These are phyloP conservation scores for Podila epicladia DNA, from an alignment of 192 early-diverging fungal genomes.

Conservation along the genomic window DNA sequence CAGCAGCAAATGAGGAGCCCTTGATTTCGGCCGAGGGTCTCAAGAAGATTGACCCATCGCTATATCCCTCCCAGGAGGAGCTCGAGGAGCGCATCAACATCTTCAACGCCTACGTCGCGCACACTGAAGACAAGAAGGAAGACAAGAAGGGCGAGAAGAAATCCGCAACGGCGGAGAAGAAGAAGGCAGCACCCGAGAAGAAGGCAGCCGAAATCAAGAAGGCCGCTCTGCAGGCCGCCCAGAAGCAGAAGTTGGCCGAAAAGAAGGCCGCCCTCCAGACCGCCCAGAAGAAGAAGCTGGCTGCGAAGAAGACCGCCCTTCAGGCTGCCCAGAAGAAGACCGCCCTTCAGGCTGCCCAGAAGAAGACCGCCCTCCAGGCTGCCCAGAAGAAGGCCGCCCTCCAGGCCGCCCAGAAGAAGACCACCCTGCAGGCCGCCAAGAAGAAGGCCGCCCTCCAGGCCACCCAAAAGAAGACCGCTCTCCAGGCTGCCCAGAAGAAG, in stretches of 20 bases:
- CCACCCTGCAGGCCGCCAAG: neutral
- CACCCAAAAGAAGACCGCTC: neutral
- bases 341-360: neutral
- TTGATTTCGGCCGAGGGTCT: neutral
- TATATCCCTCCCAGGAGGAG: neutral
- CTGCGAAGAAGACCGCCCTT: neutral
- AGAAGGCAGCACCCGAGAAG: neutral
- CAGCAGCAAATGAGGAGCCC: neutral
- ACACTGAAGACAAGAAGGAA: neutral
- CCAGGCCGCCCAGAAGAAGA: neutral
- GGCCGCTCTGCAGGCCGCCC: neutral
- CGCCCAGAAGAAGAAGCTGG: neutral
- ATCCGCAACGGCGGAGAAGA: neutral
- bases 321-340: slow-evolving; percentile 6
- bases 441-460: neutral
- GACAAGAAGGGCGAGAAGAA: no score
- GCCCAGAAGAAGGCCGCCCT: neutral
- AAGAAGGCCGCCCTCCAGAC: neutral
- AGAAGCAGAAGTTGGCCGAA: slow-evolving; percentile 5
- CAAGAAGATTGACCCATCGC: slow-evolving; percentile 2
- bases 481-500: slow-evolving; percentile 1
- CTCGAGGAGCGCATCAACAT: neutral
- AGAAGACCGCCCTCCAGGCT: neutral
- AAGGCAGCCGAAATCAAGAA: neutral
- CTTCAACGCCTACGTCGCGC: slow-evolving; percentile 2